Conservation (phyloP, 148 eudicot genomes). For the Vaccinium macrocarpon region DNA sequence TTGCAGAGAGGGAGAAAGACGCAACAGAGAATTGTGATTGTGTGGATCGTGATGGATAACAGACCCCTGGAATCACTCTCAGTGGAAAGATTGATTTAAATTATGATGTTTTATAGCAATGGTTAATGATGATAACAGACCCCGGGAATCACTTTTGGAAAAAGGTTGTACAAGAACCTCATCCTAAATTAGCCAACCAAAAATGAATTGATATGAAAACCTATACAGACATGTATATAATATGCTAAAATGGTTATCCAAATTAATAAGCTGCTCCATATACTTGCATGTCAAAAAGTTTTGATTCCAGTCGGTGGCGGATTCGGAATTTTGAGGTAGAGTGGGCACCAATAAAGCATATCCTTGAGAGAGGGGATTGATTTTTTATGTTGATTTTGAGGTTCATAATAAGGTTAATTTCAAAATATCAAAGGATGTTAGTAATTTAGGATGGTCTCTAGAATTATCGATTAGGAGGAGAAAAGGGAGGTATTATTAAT, state of each 20-base stretch:
- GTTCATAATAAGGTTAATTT: no score
- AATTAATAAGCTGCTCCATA: background rate
- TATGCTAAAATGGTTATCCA: background rate
- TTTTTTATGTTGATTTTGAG: no score
- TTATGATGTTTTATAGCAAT: background rate
- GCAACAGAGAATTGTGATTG: background rate
- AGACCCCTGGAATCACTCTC: background rate
- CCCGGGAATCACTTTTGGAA: background rate
- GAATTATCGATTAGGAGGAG: no score
- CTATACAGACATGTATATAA: background rate
- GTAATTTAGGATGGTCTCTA: no score
- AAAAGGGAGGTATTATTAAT: no score
- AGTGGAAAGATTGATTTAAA: background rate
- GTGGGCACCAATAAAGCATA: no score
- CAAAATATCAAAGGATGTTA: no score
- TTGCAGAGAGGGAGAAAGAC: no score
- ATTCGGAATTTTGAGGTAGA: no score
- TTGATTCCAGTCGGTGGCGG: no score
- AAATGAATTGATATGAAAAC: background rate
- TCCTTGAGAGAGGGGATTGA: no score
- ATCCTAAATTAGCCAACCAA: background rate
- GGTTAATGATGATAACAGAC: background rate
- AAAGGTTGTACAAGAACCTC: slow-evolving; percentile 7
- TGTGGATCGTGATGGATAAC: background rate
- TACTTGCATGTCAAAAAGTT: background rate